A percentile compares a stretch with the other conserved stretches of the same genome.
Evolutionary conservation across 768 basidiomycete genomes (phyloP).

Genomic region (Boletus tylopilopsis): DNA sequence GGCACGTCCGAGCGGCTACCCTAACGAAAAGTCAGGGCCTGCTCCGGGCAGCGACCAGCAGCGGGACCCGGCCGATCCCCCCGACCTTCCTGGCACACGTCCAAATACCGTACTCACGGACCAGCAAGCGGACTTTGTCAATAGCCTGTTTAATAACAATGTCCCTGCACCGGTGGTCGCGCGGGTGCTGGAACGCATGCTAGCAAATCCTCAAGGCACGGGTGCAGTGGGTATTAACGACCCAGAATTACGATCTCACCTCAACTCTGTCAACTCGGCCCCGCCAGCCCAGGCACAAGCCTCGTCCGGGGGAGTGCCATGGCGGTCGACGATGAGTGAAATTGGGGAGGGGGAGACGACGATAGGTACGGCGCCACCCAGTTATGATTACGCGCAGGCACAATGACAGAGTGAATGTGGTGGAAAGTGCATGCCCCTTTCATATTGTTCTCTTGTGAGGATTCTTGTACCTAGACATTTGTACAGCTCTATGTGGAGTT

Average conservation of each 20-base stretch:
- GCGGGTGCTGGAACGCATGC: slow-evolving; percentile 26
- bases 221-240: slow-evolving; percentile 1
- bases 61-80: not conserved
- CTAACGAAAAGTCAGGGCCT: slow-evolving; percentile 13
- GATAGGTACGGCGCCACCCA: slow-evolving; percentile 24
- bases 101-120: slow-evolving; percentile 12
- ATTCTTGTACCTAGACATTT: too few species aligned
- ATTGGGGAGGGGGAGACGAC: slow-evolving; percentile 31
- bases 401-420: not conserved
- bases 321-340: slow-evolving; percentile 42
- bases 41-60: not conserved
- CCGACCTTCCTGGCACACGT: not conserved
- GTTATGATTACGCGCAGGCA: slow-evolving; percentile 19
- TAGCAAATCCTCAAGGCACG: slow-evolving; percentile 20
- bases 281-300: not conserved
- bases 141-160: slow-evolving; percentile 23
- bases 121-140: slow-evolving; percentile 25
- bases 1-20: not conserved
- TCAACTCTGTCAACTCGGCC: not conserved
- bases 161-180: slow-evolving; percentile 25
- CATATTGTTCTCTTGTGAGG: not conserved
- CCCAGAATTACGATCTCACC: slow-evolving; percentile 8
- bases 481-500: too few species aligned
- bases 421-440: not conserved
- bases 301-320: not conserved